Evolutionary conservation across 1,284 basidiomycete genomes (phyloP), one percentile per base, ranked within the genome.

Genomic region (Papiliotrema fonsecae): DNA sequence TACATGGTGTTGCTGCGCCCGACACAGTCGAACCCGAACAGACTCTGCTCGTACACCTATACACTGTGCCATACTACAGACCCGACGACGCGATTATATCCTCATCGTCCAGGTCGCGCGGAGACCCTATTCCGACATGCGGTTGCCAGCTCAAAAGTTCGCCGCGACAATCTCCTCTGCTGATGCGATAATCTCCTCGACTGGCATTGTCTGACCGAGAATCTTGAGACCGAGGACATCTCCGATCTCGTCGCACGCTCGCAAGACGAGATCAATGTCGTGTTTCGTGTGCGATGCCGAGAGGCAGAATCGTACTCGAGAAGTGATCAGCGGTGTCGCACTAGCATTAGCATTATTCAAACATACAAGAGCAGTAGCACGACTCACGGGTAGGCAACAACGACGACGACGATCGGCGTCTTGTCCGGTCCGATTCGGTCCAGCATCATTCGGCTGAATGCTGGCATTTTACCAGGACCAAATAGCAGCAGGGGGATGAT

Each of bases 231-330:
- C 87, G 49, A 98, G 77, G 27, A 88, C 67, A 62, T 86, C 83
- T 25, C 96, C 94, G 54, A 98, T 78, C 75, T 97, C 93, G 75
- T 97, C 90, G 66, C 87, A 92, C 6, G 94, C 93, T 36, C 80
- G 77, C 38, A 99, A 77, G 28, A 98, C 76, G 25, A 79, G 77
- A 75, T 98, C 94, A 47, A 98, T 83, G 65, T 99, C 96, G 65
- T 92, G 85, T 78, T 98, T 98, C 51, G 94, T 97, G 77, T 98
- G 94, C 47, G 90, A 79, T 4, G 94, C 88, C 49, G 87, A 91
- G 21, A 97, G 79, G 70, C 96, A 98, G 79, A 97, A 97, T 61
- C 94, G 80, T 34, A 94, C 91, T 21, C 96, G 82, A 38, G 84
- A 83, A 2, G 88, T 89, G 55, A 93, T 85, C 42, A 98, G 82